Evolutionary conservation across 208 protist genomes (phyloP).

Genomic region (Phytomonas serpens): DNA sequence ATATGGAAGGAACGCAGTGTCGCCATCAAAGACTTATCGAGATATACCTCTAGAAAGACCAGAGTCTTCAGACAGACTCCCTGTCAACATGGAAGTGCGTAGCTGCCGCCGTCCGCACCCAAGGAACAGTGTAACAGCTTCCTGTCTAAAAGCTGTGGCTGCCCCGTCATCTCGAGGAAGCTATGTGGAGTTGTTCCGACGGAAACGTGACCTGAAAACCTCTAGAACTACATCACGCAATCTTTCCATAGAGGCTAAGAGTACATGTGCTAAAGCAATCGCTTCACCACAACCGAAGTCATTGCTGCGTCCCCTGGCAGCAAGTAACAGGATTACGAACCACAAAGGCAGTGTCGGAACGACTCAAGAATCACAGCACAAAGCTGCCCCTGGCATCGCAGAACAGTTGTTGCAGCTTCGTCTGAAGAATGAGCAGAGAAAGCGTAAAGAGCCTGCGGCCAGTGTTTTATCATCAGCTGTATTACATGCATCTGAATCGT

Average conservation of each 20-base stretch:
- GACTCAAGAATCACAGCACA: background rate
- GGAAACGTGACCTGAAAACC: background rate
- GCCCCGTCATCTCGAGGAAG: background rate
- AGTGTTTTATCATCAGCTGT: background rate
- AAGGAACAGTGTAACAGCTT: background rate
- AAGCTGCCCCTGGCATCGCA: background rate
- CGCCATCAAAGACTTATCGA: background rate
- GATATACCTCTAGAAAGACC: background rate
- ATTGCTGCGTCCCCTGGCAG: background rate
- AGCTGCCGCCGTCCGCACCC: background rate
- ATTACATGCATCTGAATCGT: background rate
- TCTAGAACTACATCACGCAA: background rate
- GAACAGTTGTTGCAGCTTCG: background rate
- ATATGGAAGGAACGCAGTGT: background rate
- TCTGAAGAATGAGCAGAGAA: background rate
- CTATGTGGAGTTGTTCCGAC: background rate
- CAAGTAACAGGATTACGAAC: background rate
- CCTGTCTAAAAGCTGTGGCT: background rate
- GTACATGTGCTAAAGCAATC: background rate
- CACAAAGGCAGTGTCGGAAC: background rate
- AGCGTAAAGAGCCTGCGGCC: background rate
- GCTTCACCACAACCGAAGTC: background rate
- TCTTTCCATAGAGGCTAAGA: background rate
- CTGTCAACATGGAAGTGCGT: background rate
- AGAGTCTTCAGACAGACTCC: background rate